These are phyloP conservation scores for Penstemon barbatus DNA, from an alignment of 257 asterid species.

Conservation along the genomic window DNA sequence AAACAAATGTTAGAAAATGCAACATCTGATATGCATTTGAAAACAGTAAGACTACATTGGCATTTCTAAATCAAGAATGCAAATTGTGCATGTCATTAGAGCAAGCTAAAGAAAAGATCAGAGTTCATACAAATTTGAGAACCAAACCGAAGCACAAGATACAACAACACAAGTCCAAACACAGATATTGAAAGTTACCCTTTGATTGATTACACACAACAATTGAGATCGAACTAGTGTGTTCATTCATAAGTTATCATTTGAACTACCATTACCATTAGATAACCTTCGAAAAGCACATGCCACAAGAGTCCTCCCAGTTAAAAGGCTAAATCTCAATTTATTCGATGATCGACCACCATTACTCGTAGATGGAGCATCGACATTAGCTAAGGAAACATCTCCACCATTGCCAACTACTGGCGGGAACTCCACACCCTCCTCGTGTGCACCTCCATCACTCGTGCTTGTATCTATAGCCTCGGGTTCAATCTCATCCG, in stretches of 20 bases:
- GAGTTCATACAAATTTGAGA: conserved; percentile 13
- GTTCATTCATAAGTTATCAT: conserved; percentile 37
- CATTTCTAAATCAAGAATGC: not conserved
- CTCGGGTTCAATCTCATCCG: conserved; percentile 61
- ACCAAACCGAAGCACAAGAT: conserved; percentile 1
- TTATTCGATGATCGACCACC: conserved; percentile 41
- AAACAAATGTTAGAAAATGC: not conserved
- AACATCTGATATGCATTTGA: not conserved
- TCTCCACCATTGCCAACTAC: conserved; percentile 20
- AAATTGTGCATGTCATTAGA: not conserved
- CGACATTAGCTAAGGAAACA: conserved; percentile 11
- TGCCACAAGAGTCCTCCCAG: conserved; percentile 61
- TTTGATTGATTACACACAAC: not conserved
- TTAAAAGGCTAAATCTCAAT: conserved; percentile 50
- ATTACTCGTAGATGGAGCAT: conserved; percentile 40
- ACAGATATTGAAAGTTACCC: not conserved
- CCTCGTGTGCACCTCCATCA: conserved; percentile 55
- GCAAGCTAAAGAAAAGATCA: not conserved
- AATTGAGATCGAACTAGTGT: not conserved
- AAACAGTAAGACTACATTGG: not conserved
- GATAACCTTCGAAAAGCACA: conserved; percentile 65
- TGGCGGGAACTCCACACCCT: conserved; percentile 49
- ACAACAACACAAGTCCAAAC: conserved; percentile 17
- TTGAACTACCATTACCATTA: conserved; percentile 42
- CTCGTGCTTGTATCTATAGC: conserved; percentile 53